Evolutionary conservation across 352 stramenopile species (phyloP), one percentile per base, ranked within the genome.

Genomic region (Pythium periplocum): DNA sequence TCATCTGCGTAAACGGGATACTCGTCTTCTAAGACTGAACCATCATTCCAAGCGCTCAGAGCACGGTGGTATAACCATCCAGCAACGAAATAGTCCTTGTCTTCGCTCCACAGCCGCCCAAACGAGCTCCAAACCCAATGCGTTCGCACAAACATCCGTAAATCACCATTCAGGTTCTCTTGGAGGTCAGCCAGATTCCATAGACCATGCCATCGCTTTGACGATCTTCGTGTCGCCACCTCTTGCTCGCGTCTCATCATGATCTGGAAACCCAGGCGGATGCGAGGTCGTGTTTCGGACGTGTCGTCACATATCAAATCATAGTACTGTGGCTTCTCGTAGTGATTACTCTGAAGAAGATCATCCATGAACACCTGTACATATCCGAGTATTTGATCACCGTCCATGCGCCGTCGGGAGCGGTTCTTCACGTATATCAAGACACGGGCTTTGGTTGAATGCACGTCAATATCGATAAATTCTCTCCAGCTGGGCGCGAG

Each of bases 61-160:
- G 71, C 62, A 17, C 76, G 78, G 2, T 58, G 46, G 7, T 72
- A 69, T 31, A 86, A 81, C 62, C 63, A 81, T 12, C 68, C 68
- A 0, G 75, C 73, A 8, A 86, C 61, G 3, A 55, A 55, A 40
- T 75, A 64, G 37, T 86, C 75, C 2, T 78, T 66, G 31, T 86
- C 69, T 0, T 46, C 39, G 6, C 70, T 45, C 55, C 75, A 86
- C 32, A 74, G 37, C 0, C 38, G 48, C 1, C 59, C 75, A 47
- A 84, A 72, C 48, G 59, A 66, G n/a, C 78, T 82, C 78, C 78
- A 88, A 36, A 88, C 59, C 78, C 78, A 88, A 12, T 59, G 59
- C 5, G 43, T 69, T 4, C 47, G 40, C 6, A 79, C 69, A 62
- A 86, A 86, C 0, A 56, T 55, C 49, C 68, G 64, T 4, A 88